These are phyloP conservation scores for Fennellomyces sp. DNA, from an alignment of 371 early-diverging fungal genomes.

Conservation along the genomic window DNA sequence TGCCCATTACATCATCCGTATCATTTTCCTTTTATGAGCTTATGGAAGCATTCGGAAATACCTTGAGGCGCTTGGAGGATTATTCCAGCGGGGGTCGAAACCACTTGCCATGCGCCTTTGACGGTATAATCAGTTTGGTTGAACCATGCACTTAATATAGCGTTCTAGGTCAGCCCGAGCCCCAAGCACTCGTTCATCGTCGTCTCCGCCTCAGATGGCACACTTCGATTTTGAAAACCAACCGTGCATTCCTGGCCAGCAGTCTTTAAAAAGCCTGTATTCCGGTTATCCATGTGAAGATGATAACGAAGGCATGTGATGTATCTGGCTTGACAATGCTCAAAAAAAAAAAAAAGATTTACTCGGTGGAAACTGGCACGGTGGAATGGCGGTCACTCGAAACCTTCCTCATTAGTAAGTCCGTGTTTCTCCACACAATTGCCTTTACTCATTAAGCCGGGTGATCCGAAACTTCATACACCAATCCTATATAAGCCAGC, in stretches of 20 bases:
- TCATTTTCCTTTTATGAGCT: neutral
- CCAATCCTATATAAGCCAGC: neutral
- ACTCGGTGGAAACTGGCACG: conserved; percentile 3
- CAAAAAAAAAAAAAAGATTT: conserved; percentile 11
- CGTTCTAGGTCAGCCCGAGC: conserved; percentile 2
- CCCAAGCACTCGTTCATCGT: too few species aligned
- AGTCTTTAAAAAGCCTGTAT: neutral
- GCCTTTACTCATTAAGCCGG: neutral
- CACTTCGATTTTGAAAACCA: neutral
- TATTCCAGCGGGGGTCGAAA: neutral
- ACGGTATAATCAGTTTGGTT: conserved; percentile 6
- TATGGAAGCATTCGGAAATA: neutral
- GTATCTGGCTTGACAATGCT: neutral
- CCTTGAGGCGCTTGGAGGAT: conserved; percentile 3
- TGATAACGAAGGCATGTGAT: conserved; percentile 9
- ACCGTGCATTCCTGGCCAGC: neutral
- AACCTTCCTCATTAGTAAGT: conserved; percentile 1
- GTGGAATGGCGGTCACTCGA: conserved; percentile 7
- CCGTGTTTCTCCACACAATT: conserved; percentile 10
- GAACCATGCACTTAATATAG: conserved; percentile 4
- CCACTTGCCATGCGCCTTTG: conserved; percentile 13
- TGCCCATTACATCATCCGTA: conserved; percentile 3
- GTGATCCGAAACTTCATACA: neutral
- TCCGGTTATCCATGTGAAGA: conserved; percentile 5
- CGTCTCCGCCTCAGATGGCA: too few species aligned